Percentiles rank a stretch among this genome's conserved stretches.
Conservation (phyloP, 2,329 filamentous ascomycete genomes). For the Botryotinia globosa region DNA sequence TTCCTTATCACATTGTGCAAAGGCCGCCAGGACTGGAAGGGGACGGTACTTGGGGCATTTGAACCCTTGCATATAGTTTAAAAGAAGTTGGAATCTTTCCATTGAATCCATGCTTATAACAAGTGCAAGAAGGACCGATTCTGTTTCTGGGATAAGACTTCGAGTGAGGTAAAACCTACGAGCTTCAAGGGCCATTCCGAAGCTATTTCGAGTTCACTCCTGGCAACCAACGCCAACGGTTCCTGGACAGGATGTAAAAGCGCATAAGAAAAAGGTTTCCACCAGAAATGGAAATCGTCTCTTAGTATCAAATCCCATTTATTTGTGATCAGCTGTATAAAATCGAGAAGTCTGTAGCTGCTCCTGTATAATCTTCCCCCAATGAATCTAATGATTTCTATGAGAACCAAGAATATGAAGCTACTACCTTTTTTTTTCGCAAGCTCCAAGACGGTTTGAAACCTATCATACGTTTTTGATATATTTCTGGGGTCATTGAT, state of each 20-base stretch:
- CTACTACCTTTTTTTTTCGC: background rate
- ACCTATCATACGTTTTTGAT: background rate
- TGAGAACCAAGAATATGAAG: background rate
- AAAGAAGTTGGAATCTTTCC: background rate
- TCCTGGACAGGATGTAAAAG: background rate
- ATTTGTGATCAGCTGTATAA: background rate
- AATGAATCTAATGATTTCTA: background rate
- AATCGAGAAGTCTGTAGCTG: accelerated
- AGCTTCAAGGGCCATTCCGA: background rate
- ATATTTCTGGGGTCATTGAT: no score
- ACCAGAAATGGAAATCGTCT: background rate
- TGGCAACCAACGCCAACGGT: no score
- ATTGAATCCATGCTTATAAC: background rate
- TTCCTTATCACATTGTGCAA: background rate
- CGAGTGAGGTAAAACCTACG: no score
- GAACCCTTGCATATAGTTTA: background rate
- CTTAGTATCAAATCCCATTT: background rate
- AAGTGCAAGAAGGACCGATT: background rate
- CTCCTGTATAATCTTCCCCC: no score
- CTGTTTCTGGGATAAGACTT: accelerated
- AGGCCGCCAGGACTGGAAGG: accelerated
- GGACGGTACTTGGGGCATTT: accelerated
- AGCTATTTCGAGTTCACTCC: background rate
- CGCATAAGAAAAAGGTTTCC: background rate
- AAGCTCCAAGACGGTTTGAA: background rate